These are phyloP conservation scores for Phaeotremella fagi DNA, from an alignment of 768 basidiomycete genomes.

Conservation along the genomic window DNA sequence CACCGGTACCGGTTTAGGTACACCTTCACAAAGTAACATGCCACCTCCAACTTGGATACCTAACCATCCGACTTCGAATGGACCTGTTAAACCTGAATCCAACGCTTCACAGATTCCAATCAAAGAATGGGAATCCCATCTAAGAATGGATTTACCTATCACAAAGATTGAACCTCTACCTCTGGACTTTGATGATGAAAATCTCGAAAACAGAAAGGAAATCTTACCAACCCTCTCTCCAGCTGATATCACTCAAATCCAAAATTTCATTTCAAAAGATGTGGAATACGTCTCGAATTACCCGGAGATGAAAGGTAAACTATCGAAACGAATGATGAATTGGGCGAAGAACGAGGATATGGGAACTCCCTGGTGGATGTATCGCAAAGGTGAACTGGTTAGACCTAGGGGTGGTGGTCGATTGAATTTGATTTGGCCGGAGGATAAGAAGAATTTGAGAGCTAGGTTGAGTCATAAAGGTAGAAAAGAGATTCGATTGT, in stretches of 20 bases:
- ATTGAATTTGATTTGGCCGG: conserved; percentile 60
- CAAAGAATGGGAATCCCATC: conserved; percentile 37
- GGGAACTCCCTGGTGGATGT: conserved; percentile 51
- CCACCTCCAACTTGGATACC: conserved; percentile 30
- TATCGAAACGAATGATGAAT: conserved; percentile 51
- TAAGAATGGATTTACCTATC: conserved; percentile 55
- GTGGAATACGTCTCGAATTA: conserved; percentile 48
- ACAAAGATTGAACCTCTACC: conserved; percentile 64
- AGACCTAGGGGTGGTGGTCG: conserved; percentile 22
- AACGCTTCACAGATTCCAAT: conserved; percentile 16
- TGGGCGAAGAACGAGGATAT: conserved; percentile 66
- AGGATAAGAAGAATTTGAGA: conserved; percentile 50
- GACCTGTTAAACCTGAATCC: conserved; percentile 8
- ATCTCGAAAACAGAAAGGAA: conserved; percentile 47
- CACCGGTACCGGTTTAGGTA: not conserved
- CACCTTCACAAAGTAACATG: conserved; percentile 11
- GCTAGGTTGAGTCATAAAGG: conserved; percentile 52
- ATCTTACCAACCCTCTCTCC: conserved; percentile 53
- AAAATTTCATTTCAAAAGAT: conserved; percentile 64
- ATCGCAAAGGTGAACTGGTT: conserved; percentile 50
- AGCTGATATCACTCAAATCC: conserved; percentile 56
- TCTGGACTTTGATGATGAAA: conserved; percentile 53
- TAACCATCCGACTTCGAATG: not conserved
- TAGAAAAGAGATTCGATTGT: conserved; percentile 66
- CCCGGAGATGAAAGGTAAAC: conserved; percentile 54